Base-by-base conservation (phyloP, 768 basidiomycete genomes). In the Russula compacta region DNA sequence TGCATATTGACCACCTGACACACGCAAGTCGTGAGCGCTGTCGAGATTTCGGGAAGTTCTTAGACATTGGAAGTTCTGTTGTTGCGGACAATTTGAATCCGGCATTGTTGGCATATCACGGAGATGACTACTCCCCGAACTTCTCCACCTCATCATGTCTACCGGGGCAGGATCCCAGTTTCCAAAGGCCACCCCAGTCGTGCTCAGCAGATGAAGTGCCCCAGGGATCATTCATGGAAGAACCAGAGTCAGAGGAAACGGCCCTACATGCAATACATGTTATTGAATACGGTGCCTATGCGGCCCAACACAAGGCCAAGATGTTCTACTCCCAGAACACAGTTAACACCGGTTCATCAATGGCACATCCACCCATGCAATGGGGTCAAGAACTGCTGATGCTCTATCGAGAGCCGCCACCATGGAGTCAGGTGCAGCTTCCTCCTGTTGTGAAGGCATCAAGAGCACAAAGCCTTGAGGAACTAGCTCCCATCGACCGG, bases 351-450 rank as follows among this genome's bases (percentile, higher is more conserved):
- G 39, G 17, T 40, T 32, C 51, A 35, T 49, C 50, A 48, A 48
- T 17, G 48, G 7, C 43, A 17, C 42, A 53, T 38, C 5, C 33
- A 3, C n/a, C 35, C 14, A 24, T 15, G 11, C 44, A 64, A 39
- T 56, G 56, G 56, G 59, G 63, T 36, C 63, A 64, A 42, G 63
- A 66, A 47, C 10, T 63, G 14, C 48, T 66, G 58, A 64, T 60
- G 58, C 65, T 66, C 24, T 60, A 64, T 43, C 63, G 65, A 39
- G 63, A 64, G 11, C 65, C 65, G 3, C 65, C 63, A 48, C 59
- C 56, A n/a, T 66, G 65, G 65, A 54, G 52, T 12, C 38, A 58
- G 42, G 42, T 44, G 33, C 56, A 55, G 38, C 24, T 33, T n/a
- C 53, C 65, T 21, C 63, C 59, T 15, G 35, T 36, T 2, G 35